Evolutionary conservation across 352 stramenopile species (phyloP).

Genomic region (Stramenopiles sp.): DNA sequence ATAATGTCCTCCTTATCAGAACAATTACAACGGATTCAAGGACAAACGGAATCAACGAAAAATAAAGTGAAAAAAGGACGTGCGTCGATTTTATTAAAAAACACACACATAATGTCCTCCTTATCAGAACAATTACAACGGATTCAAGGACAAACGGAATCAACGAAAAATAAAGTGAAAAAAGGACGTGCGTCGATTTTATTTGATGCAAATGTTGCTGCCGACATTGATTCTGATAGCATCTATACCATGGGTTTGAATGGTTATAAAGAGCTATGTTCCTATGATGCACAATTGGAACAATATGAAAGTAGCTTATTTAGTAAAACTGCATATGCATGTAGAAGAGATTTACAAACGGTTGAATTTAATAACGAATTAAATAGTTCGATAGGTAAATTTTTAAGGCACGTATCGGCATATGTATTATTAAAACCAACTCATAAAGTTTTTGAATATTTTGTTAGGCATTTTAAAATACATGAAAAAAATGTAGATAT

Average conservation of each 20-base stretch:
- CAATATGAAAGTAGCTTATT: conserved; percentile 19
- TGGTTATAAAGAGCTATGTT: not conserved
- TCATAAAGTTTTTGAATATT: conserved; percentile 64
- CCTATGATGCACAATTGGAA: not conserved
- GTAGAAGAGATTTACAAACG: conserved; percentile 40
- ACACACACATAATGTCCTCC: too few relatives aligned
- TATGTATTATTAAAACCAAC: conserved; percentile 47
- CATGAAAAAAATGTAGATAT: conserved; percentile 57
- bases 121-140: not conserved
- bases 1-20: not conserved
- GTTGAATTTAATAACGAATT: conserved; percentile 39
- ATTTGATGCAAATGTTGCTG: not conserved
- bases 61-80: not conserved
- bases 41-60: not conserved
- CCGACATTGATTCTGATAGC: not conserved
- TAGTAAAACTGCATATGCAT: conserved; percentile 25
- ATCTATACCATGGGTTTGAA: not conserved
- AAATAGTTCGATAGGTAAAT: conserved; percentile 33
- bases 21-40: not conserved
- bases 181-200: not conserved
- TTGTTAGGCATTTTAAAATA: conserved; percentile 58
- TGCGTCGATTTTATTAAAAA: not conserved
- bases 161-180: not conserved
- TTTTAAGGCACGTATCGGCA: conserved; percentile 50
- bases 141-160: not conserved